A percentile compares a stretch with the other conserved stretches of the same genome.
phyloP scores from a whole-genome alignment of 2,329 filamentous ascomycete species.

The Diaporthe vexans region DNA sequence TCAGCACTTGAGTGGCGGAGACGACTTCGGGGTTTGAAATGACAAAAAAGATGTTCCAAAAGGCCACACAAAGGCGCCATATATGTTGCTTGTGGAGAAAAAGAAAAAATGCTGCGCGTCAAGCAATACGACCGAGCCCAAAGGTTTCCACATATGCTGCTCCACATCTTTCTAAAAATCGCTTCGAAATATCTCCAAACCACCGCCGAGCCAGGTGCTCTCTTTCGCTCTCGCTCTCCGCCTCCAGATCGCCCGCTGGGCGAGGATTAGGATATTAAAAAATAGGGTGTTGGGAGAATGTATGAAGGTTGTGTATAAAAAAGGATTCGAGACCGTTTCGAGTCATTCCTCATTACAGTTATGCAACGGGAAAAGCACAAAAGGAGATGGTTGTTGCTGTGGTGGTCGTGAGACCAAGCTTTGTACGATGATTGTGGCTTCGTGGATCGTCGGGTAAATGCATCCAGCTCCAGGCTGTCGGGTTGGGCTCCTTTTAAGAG shows the following conservation, averaged over 20 bases:
- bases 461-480: constrained; percentile 35
- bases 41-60: constrained; percentile 16
- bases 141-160: constrained; percentile 19
- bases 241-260: constrained; percentile 6
- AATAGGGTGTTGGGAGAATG: constrained; percentile 36
- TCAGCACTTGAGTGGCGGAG: constrained; percentile 37
- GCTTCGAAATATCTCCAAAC: constrained; percentile 40
- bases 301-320: constrained; percentile 31
- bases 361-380: constrained; percentile 32
- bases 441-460: constrained; percentile 16
- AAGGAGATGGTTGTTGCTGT: not conserved
- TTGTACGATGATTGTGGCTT: constrained; percentile 2
- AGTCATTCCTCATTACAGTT: constrained; percentile 34
- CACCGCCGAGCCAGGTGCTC: constrained; percentile 24
- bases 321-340: constrained; percentile 13
- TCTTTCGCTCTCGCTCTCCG: not conserved
- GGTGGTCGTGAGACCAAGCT: constrained; percentile 20
- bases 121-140: constrained; percentile 17
- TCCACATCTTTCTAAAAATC: not conserved
- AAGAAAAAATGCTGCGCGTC: constrained; percentile 22
- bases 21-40: not conserved
- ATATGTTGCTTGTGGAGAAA: constrained; percentile 13
- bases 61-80: constrained; percentile 28
- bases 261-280: constrained; percentile 40
- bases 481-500: not conserved